Conservation (phyloP, 2,329 filamentous ascomycete species). For the Geosmithia putterillii region DNA sequence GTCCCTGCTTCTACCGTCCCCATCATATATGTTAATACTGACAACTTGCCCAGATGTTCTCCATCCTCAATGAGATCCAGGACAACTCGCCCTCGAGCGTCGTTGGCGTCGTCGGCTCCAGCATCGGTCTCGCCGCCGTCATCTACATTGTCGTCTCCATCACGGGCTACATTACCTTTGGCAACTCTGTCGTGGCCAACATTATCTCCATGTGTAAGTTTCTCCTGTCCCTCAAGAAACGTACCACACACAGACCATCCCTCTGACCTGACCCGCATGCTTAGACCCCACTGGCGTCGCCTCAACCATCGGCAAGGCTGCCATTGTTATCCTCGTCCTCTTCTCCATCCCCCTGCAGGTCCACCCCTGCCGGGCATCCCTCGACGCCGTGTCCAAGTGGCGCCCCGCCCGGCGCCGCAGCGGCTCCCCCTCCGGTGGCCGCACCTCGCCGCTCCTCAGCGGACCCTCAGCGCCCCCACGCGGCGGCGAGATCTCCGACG, state of each 20-base stretch:
- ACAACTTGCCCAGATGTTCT: slow-evolving; percentile 67
- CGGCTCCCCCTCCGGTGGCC: slow-evolving; percentile 20
- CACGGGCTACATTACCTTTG: slow-evolving; percentile 92
- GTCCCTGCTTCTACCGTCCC: background rate
- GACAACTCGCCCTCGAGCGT: slow-evolving; percentile 68
- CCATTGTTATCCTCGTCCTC: slow-evolving; percentile 90
- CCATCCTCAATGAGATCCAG: slow-evolving; percentile 87
- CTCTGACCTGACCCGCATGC: background rate
- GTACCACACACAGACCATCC: too few species aligned
- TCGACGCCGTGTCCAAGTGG: slow-evolving; percentile 93
- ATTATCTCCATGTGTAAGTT: slow-evolving; percentile 82
- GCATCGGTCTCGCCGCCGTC: slow-evolving; percentile 76
- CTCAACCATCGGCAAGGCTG: slow-evolving; percentile 85
- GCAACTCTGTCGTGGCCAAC: slow-evolving; percentile 78
- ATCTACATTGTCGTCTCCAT: slow-evolving; percentile 89
- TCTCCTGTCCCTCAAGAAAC: background rate
- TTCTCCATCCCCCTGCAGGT: slow-evolving; percentile 95
- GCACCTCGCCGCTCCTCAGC: slow-evolving; percentile 24
- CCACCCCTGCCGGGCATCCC: slow-evolving; percentile 88
- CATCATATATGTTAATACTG: slow-evolving; percentile 7
- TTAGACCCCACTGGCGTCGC: slow-evolving; percentile 39
- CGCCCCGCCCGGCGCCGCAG: slow-evolving; percentile 41
- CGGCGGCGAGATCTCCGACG: slow-evolving; percentile 62
- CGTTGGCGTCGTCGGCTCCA: slow-evolving; percentile 65
- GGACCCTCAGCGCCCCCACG: slow-evolving; percentile 24